Evolutionary conservation across 345 rosid genomes (phyloP).

Genomic region (Euclidium syriacum): DNA sequence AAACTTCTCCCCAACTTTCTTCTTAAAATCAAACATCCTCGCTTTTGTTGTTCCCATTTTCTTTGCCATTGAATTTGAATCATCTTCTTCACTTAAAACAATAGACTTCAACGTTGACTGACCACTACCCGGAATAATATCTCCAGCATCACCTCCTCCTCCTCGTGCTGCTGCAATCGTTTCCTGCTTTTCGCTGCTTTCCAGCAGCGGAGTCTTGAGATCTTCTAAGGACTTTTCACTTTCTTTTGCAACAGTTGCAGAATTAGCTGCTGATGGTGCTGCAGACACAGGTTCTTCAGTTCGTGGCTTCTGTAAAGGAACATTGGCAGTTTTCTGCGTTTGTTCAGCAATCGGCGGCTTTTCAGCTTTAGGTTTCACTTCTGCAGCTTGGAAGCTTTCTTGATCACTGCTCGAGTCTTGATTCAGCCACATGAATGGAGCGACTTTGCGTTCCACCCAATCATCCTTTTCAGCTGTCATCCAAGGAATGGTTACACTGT

Average conservation of each 20-base stretch:
- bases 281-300: slow-evolving; percentile 15
- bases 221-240: slow-evolving; percentile 45
- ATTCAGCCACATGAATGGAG: slow-evolving; percentile 83
- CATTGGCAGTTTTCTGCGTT: slow-evolving; percentile 25
- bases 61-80: slow-evolving; percentile 45
- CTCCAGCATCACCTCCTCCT: slow-evolving; percentile 13
- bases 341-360: slow-evolving; percentile 27
- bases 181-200: slow-evolving; percentile 33
- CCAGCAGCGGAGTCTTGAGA: slow-evolving; percentile 47
- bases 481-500: slow-evolving; percentile 66
- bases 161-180: not conserved
- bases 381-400: slow-evolving; percentile 25
- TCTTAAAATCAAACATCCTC: slow-evolving; percentile 71
- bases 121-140: slow-evolving; percentile 23
- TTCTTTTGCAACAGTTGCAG: slow-evolving; percentile 17
- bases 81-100: slow-evolving; percentile 41
- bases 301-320: slow-evolving; percentile 20
- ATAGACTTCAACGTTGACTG: slow-evolving; percentile 30
- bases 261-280: slow-evolving; percentile 6
- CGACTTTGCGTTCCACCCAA: slow-evolving; percentile 68
- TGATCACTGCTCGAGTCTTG: slow-evolving; percentile 52
- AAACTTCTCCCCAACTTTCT: slow-evolving; percentile 87
- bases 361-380: slow-evolving; percentile 38
- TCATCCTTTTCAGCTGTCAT: slow-evolving; percentile 90
- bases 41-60: slow-evolving; percentile 57